Conservation (phyloP, 2,329 filamentous ascomycete species). For the Rhynchosporium agropyri region DNA sequence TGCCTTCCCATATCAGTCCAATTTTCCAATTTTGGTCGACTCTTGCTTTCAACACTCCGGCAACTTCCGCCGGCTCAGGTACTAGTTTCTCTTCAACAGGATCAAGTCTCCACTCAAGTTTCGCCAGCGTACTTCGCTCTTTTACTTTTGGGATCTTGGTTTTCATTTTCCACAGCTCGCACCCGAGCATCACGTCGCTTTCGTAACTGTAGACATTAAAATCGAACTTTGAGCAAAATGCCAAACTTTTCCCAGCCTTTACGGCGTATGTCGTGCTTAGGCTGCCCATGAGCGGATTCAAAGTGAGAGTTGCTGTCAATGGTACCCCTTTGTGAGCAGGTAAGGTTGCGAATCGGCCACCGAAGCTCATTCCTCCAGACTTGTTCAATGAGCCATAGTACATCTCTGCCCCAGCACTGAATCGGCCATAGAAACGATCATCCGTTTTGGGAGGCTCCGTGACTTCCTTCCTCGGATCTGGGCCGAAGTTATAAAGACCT, state of each 20-base stretch:
- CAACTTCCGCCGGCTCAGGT: slow-evolving; percentile 64
- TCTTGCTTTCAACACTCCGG: slow-evolving; percentile 86
- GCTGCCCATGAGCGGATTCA: slow-evolving; percentile 94
- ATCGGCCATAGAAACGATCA: slow-evolving; percentile 74
- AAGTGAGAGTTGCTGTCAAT: slow-evolving; percentile 87
- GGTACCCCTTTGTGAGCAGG: slow-evolving; percentile 81
- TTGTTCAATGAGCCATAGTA: slow-evolving; percentile 97
- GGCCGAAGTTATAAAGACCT: slow-evolving; percentile 91
- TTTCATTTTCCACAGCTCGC: slow-evolving; percentile 83
- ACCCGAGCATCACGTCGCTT: slow-evolving; percentile 87
- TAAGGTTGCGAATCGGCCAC: slow-evolving; percentile 85
- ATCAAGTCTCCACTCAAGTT: slow-evolving; percentile 55
- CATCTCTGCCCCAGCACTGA: slow-evolving; percentile 88
- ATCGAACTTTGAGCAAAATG: slow-evolving; percentile 87
- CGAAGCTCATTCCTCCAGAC: slow-evolving; percentile 86
- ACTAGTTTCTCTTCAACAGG: slow-evolving; percentile 34
- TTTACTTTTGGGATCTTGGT: slow-evolving; percentile 33
- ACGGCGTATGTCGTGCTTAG: slow-evolving; percentile 91
- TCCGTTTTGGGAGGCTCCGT: slow-evolving; percentile 40
- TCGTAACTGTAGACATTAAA: slow-evolving; percentile 99
- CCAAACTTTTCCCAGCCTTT: slow-evolving; percentile 78
- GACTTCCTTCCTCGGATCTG: slow-evolving; percentile 34
- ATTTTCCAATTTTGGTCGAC: slow-evolving; percentile 87
- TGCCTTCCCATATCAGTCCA: slow-evolving; percentile 88
- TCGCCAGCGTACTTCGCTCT: slow-evolving; percentile 56